Conservation (phyloP, 108 stramenopile genomes). For the Nitzschia inconspicua region DNA sequence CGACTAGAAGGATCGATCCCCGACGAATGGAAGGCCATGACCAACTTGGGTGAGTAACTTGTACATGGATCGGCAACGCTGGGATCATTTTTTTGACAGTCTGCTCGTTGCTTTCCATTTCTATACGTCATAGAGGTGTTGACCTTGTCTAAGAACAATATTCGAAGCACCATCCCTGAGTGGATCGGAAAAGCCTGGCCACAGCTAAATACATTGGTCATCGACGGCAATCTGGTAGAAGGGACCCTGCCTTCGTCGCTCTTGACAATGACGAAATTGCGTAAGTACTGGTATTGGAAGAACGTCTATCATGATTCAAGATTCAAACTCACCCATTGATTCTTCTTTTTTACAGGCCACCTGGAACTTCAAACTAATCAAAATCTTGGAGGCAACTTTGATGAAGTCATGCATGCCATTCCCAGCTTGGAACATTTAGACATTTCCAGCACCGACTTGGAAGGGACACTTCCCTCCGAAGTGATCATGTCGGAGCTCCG, state of each 20-base stretch:
- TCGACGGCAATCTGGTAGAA: slow-evolving; percentile 14
- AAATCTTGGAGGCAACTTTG: slow-evolving; percentile 4
- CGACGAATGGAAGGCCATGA: slow-evolving; percentile 8
- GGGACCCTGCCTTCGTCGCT: slow-evolving; percentile 19
- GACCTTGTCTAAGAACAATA: slow-evolving; percentile 13
- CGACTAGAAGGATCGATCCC: slow-evolving; percentile 23
- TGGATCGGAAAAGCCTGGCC: slow-evolving; percentile 13
- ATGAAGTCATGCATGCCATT: background rate
- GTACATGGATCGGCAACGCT: background rate
- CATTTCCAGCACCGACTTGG: slow-evolving; percentile 18
- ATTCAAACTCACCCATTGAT: background rate
- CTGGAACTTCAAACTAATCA: slow-evolving; percentile 14
- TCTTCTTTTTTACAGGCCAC: background rate
- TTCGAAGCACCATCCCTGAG: slow-evolving; percentile 14
- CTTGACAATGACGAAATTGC: background rate
- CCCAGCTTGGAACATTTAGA: slow-evolving; percentile 8
- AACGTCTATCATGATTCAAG: background rate
- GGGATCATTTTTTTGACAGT: background rate
- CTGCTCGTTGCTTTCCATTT: background rate
- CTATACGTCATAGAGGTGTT: slow-evolving; percentile 1
- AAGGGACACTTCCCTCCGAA: slow-evolving; percentile 10
- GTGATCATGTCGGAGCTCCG: background rate
- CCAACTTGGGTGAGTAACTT: slow-evolving; percentile 16
- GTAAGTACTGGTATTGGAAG: background rate
- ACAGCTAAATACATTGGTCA: slow-evolving; percentile 5